These are phyloP conservation scores for Linum tenue DNA, from an alignment of 345 rosid species.

Conservation along the genomic window DNA sequence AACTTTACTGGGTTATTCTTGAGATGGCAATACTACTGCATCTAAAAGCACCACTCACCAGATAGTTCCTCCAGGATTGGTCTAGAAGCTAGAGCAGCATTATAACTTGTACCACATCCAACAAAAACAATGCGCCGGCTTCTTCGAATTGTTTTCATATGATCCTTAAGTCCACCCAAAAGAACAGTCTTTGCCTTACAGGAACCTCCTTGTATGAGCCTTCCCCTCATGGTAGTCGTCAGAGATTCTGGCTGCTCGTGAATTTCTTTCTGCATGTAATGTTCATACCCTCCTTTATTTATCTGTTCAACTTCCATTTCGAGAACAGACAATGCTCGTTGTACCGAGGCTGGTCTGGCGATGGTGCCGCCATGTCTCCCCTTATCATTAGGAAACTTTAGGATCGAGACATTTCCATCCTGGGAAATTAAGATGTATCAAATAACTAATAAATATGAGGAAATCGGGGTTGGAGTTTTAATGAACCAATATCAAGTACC, in stretches of 20 bases:
- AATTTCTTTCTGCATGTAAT: conserved; percentile 98
- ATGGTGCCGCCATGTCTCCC: conserved; percentile 40
- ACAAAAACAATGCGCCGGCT: conserved; percentile 86
- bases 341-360: conserved; percentile 74
- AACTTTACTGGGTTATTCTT: not conserved
- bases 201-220: conserved; percentile 89
- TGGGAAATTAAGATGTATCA: conserved; percentile 19
- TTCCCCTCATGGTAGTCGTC: conserved; percentile 91
- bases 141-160: conserved; percentile 78
- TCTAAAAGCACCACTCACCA: conserved; percentile 35
- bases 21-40: not conserved
- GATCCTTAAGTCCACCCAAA: conserved; percentile 93
- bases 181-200: conserved; percentile 76
- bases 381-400: conserved; percentile 61
- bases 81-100: conserved; percentile 92
- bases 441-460: not conserved
- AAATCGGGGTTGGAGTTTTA: not conserved
- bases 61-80: conserved; percentile 95
- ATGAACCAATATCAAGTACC: not conserved
- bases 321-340: conserved; percentile 86
- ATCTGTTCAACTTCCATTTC: conserved; percentile 99
- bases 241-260: conserved; percentile 97
- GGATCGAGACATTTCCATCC: conserved; percentile 84
- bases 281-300: conserved; percentile 79
- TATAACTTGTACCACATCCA: conserved; percentile 97